Percentiles rank a stretch among this genome's conserved stretches.
These are phyloP conservation scores for Populus hybrid DNA, from an alignment of 441 rosid species.

Conservation along the genomic window DNA sequence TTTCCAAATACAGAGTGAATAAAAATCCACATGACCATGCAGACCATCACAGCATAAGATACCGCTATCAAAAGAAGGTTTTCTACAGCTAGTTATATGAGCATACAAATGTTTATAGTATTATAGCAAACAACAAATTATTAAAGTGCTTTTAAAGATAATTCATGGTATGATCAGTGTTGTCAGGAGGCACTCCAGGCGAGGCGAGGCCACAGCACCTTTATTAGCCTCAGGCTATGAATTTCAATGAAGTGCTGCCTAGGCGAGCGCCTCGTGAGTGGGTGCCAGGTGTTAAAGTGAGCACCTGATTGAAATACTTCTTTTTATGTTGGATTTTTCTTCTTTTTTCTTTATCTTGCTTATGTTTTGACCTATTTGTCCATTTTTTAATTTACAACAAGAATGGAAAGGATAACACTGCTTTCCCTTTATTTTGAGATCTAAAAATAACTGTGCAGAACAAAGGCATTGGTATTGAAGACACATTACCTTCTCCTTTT, in stretches of 20 bases:
- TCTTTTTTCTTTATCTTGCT: too few species aligned
- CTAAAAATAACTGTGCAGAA: slow-evolving; percentile 6
- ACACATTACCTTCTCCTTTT: slow-evolving; percentile 78
- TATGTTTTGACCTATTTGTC: too few species aligned
- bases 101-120: background rate
- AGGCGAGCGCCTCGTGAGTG: too few species aligned
- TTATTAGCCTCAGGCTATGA: too few species aligned
- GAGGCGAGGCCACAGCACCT: too few species aligned
- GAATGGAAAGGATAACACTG: background rate
- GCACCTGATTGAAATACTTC: too few species aligned
- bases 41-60: slow-evolving; percentile 2
- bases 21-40: background rate
- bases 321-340: too few species aligned
- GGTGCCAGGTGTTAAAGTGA: too few species aligned
- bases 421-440: background rate
- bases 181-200: too few species aligned
- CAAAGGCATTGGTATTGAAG: slow-evolving; percentile 4
- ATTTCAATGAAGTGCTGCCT: too few species aligned
- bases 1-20: background rate
- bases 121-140: slow-evolving; percentile 1
- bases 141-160: slow-evolving; percentile 4
- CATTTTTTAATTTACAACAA: background rate
- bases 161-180: background rate
- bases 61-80: background rate
- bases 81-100: background rate